These are phyloP conservation scores for Sanghuangporus weigelae DNA, from an alignment of 1,284 basidiomycete genomes.

Conservation along the genomic window DNA sequence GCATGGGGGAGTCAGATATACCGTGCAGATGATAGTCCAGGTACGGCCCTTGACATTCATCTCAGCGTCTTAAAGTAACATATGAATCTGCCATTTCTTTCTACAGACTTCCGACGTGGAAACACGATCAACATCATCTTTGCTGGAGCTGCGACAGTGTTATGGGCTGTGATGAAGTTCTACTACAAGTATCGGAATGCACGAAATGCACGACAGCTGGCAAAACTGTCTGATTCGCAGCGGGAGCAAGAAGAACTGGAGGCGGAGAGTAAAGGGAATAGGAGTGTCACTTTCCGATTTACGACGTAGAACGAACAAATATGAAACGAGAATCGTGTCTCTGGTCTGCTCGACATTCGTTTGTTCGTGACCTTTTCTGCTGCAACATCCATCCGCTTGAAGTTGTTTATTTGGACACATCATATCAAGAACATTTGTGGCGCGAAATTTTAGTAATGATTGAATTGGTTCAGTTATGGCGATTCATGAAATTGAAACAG, in stretches of 20 bases:
- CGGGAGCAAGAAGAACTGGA: slow-evolving; percentile 24
- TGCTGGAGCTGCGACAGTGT: slow-evolving; percentile 27
- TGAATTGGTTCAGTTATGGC: too few relatives aligned
- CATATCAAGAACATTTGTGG: too few relatives aligned
- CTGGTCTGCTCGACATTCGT: too few relatives aligned
- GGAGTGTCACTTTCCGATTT: slow-evolving; percentile 30
- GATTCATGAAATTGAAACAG: too few relatives aligned
- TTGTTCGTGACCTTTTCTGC: too few relatives aligned
- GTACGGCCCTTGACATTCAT: slow-evolving; percentile 19
- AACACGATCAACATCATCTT: slow-evolving; percentile 37
- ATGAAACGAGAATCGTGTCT: neutral
- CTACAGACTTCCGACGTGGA: slow-evolving; percentile 30
- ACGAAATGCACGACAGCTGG: slow-evolving; percentile 22
- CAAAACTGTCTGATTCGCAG: slow-evolving; percentile 24
- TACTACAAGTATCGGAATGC: slow-evolving; percentile 28
- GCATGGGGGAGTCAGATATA: slow-evolving; percentile 28
- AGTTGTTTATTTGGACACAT: too few relatives aligned
- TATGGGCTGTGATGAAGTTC: slow-evolving; percentile 33
- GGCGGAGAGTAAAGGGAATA: slow-evolving; percentile 30
- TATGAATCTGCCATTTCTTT: neutral
- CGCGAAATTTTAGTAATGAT: too few relatives aligned
- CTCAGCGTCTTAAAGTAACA: too few relatives aligned
- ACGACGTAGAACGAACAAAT: slow-evolving; percentile 23
- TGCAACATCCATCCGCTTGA: too few relatives aligned
- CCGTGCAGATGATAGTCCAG: slow-evolving; percentile 32